phyloP scores from a whole-genome alignment of 1,139 yeast genomes.

The Scheffersomyces illinoinensis region DNA sequence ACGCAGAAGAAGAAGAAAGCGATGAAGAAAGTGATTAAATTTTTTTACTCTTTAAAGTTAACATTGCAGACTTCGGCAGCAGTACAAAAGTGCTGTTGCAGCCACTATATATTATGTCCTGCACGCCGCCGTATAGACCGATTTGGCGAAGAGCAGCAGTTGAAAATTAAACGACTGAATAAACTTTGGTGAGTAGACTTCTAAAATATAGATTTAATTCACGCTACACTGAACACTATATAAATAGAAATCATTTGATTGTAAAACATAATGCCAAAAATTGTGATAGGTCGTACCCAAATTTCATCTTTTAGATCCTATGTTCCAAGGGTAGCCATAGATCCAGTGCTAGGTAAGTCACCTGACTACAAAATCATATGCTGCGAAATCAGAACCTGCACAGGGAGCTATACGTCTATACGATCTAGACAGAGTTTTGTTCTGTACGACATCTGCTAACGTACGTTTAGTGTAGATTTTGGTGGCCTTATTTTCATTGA shows the following conservation, averaged over 20 bases:
- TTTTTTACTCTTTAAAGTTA: background rate
- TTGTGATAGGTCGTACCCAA: background rate
- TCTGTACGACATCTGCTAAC: background rate
- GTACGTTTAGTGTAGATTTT: background rate
- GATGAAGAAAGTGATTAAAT: constrained; percentile 34
- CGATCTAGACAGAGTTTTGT: background rate
- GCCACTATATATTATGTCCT: background rate
- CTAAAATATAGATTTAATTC: background rate
- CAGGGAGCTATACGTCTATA: background rate
- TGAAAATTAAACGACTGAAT: background rate
- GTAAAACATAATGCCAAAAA: background rate
- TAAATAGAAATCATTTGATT: background rate
- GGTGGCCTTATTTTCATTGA: background rate
- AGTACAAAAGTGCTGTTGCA: background rate
- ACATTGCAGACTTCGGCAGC: background rate
- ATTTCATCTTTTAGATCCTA: background rate
- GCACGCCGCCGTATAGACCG: background rate
- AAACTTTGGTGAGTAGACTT: background rate
- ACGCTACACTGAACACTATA: background rate
- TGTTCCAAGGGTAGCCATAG: background rate
- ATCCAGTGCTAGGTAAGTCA: background rate
- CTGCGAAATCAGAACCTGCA: background rate
- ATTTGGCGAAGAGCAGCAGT: background rate
- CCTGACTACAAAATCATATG: background rate
- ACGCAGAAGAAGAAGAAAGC: constrained; percentile 76